Conservation (phyloP, 108 stramenopile genomes). For the Cyclotella distinguenda region DNA sequence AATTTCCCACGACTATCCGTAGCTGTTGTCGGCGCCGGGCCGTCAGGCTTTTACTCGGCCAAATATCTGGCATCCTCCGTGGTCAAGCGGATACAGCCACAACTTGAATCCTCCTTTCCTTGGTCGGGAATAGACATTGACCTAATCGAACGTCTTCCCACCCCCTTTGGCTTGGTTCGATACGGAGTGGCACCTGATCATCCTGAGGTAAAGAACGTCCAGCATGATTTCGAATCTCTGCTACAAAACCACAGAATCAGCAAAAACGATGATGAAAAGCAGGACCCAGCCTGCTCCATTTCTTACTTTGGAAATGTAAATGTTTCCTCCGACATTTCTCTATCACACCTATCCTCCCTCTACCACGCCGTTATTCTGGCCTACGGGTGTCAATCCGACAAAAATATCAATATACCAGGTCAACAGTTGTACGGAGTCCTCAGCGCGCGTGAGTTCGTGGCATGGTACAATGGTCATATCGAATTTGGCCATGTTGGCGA, state of each 20-base stretch:
- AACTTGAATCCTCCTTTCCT: not conserved
- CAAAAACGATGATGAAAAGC: not conserved
- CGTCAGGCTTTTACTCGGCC: conserved; percentile 95
- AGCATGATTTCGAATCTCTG: conserved; percentile 85
- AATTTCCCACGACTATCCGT: conserved; percentile 50
- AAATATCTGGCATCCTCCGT: conserved; percentile 84
- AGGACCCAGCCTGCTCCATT: conserved; percentile 16
- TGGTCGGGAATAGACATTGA: conserved; percentile 62
- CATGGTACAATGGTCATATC: conserved; percentile 94
- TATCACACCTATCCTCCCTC: conserved; percentile 57
- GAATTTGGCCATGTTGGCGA: conserved; percentile 58
- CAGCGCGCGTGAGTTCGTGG: conserved; percentile 91
- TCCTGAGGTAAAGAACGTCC: conserved; percentile 97
- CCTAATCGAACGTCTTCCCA: conserved; percentile 87
- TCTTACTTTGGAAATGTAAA: conserved; percentile 81
- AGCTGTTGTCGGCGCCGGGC: conserved; percentile 83
- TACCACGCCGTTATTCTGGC: conserved; percentile 92
- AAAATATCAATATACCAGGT: conserved; percentile 54
- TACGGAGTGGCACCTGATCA: conserved; percentile 98
- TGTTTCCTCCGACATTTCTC: conserved; percentile 69
- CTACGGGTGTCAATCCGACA: conserved; percentile 88
- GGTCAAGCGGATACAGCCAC: conserved; percentile 12
- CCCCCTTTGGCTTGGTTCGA: conserved; percentile 93
- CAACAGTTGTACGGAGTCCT: conserved; percentile 71
- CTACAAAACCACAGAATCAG: conserved; percentile 23